Evolutionary conservation across 176 grass and related monocot genomes (phyloP).

Genomic region (Luzula sylvatica): DNA sequence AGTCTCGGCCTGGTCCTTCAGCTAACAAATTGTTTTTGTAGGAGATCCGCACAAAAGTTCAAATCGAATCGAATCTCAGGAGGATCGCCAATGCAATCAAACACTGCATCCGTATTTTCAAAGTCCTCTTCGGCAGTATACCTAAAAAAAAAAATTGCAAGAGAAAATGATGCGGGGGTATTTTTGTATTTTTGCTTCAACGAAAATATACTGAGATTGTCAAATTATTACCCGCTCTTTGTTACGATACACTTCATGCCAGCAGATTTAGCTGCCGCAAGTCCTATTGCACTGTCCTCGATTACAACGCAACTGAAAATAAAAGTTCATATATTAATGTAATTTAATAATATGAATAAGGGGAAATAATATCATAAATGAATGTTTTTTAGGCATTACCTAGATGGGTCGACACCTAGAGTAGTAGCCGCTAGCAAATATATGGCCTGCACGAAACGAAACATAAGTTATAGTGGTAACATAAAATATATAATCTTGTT

Average conservation of each 20-base stretch:
- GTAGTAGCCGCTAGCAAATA: constrained; percentile 83
- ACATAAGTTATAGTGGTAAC: background rate
- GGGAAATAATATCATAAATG: background rate
- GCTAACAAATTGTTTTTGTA: constrained; percentile 73
- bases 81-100: constrained; percentile 88
- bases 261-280: constrained; percentile 78
- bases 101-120: constrained; percentile 50
- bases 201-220: background rate
- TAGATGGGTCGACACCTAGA: constrained; percentile 70
- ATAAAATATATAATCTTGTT: background rate
- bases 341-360: background rate
- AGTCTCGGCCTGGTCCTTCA: constrained; percentile 26
- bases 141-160: constrained; percentile 29
- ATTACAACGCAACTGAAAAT: constrained; percentile 82
- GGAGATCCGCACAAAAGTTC: constrained; percentile 53
- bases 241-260: constrained; percentile 91
- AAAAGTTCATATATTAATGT: background rate
- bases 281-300: constrained; percentile 88
- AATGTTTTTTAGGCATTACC: constrained; percentile 31
- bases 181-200: background rate
- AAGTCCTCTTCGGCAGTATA: constrained; percentile 92
- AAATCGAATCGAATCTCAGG: constrained; percentile 74
- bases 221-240: constrained; percentile 69
- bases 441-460: constrained; percentile 49
- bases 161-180: background rate